These are phyloP conservation scores for Trypanosoma cruzi DNA, from an alignment of 208 protist species.

Conservation along the genomic window DNA sequence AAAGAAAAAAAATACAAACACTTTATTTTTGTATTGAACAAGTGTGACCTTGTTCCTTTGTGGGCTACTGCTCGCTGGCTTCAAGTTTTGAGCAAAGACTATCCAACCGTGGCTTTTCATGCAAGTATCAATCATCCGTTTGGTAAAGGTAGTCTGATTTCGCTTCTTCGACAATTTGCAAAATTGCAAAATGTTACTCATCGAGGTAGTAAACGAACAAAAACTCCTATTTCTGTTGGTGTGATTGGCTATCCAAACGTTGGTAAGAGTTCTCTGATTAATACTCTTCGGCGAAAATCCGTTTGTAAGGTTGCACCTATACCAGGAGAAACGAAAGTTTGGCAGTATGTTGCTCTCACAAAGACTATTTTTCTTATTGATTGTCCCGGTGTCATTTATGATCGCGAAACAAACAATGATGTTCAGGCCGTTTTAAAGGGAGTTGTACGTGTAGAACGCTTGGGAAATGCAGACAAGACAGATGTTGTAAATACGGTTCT, in stretches of 20 bases:
- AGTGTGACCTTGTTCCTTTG: slow-evolving; percentile 99
- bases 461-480: slow-evolving; percentile 92
- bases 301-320: slow-evolving; percentile 99
- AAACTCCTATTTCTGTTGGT: slow-evolving; percentile 90
- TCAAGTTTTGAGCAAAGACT: slow-evolving; percentile 97
- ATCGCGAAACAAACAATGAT: slow-evolving; percentile 94
- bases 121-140: slow-evolving; percentile 99
- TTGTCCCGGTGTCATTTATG: slow-evolving; percentile 99
- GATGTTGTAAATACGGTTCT: slow-evolving; percentile 96
- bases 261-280: slow-evolving; percentile 99
- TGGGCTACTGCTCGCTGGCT: slow-evolving; percentile 98
- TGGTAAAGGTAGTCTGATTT: slow-evolving; percentile 99
- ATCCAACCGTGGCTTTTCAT: slow-evolving; percentile 99
- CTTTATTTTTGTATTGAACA: slow-evolving; percentile 99
- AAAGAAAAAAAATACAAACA: slow-evolving; percentile 98
- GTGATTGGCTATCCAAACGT: slow-evolving; percentile 99
- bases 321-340: slow-evolving; percentile 99
- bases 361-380: slow-evolving; percentile 99
- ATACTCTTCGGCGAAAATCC: slow-evolving; percentile 97
- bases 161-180: slow-evolving; percentile 98
- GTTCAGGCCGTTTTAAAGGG: slow-evolving; percentile 98
- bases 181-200: slow-evolving; percentile 91
- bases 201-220: slow-evolving; percentile 84
- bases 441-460: slow-evolving; percentile 94
- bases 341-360: slow-evolving; percentile 99